Evolutionary conservation across 2,329 filamentous ascomycete species (phyloP), one percentile per base, ranked within the genome.

Genomic region (Cadophora sp.): DNA sequence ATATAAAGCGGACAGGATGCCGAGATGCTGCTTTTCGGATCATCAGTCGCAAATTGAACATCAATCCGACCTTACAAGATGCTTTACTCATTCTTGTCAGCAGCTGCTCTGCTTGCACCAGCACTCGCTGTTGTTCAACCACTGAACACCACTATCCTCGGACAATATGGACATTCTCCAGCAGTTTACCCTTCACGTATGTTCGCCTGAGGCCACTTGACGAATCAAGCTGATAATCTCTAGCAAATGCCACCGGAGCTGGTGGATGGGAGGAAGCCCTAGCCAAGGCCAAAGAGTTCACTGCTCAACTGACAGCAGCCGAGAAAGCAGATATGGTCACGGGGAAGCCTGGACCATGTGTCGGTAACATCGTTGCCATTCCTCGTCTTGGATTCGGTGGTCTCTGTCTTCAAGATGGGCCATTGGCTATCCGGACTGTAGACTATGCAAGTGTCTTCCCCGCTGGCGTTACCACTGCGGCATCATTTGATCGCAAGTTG

Each of bases 401-500:
- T 37, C 67, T 75, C 19, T 75, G 73, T 58, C 62, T 75, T 22
- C 29, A 76, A 65, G 27, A 74, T 72, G 56, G 75, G 70, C 61
- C 71, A 67, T 68, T 73, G 69, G 50, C 72, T 65, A 46, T 76
- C 59, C 9, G 74, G 73, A 64, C 50, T 22, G 79, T 84, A 68
- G 89, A 91, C 76, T 89, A 87, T 76, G 85, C 85, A 67, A 89
- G 87, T 60, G 89, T 86, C 1, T 91, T 91, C 77, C 84, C 89
- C 1, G 85, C 87, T 9, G 92, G 91, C 70, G 83, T 93, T 61
- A 92, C 91, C 66, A 82, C 90, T 12, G 92, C 89, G 9, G 90
- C 91, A 2, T 89, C 89, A 64, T 97, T 92, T 91, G 92, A 95
- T 79, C 90, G 89, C 67, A 81, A 86, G 14, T 84, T 96, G 55